These are phyloP conservation scores for Phytophthora crassamura DNA, from an alignment of 352 stramenopile species.

Conservation along the genomic window DNA sequence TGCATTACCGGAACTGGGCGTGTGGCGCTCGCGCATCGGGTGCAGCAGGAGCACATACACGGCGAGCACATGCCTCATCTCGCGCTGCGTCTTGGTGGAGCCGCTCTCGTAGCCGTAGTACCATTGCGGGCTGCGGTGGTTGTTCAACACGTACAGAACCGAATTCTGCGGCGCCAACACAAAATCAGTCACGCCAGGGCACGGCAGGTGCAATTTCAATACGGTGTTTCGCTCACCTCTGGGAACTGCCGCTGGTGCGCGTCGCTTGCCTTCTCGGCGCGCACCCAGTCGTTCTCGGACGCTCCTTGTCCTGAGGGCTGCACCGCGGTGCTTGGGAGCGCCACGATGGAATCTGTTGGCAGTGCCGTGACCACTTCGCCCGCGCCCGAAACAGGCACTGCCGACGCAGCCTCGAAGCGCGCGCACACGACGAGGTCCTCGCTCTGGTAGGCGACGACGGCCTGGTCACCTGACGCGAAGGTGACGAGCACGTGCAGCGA, in stretches of 20 bases:
- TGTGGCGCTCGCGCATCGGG: neutral
- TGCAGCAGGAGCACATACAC: constrained; percentile 37
- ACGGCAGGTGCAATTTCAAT: no score
- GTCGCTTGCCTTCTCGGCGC: constrained; percentile 29
- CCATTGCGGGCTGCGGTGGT: constrained; percentile 42
- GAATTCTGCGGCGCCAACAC: no score
- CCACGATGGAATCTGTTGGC: constrained; percentile 5
- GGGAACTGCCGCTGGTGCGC: constrained; percentile 29
- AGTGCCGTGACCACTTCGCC: constrained; percentile 3
- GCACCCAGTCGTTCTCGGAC: constrained; percentile 33
- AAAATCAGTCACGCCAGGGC: no score
- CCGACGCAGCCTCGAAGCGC: constrained; percentile 31
- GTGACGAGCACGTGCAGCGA: constrained; percentile 34
- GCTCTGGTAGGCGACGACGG: neutral
- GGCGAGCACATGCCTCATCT: constrained; percentile 42
- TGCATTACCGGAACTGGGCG: neutral
- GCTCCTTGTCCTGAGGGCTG: neutral
- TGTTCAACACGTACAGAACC: constrained; percentile 47
- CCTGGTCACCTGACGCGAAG: constrained; percentile 9
- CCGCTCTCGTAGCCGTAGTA: constrained; percentile 51
- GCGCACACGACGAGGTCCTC: constrained; percentile 35
- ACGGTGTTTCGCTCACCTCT: no score
- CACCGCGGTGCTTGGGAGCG: neutral
- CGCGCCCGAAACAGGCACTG: neutral
- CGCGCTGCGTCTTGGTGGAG: constrained; percentile 46